Evolutionary conservation across 306 rosid species (phyloP).

Genomic region (Fragaria ananassa): DNA sequence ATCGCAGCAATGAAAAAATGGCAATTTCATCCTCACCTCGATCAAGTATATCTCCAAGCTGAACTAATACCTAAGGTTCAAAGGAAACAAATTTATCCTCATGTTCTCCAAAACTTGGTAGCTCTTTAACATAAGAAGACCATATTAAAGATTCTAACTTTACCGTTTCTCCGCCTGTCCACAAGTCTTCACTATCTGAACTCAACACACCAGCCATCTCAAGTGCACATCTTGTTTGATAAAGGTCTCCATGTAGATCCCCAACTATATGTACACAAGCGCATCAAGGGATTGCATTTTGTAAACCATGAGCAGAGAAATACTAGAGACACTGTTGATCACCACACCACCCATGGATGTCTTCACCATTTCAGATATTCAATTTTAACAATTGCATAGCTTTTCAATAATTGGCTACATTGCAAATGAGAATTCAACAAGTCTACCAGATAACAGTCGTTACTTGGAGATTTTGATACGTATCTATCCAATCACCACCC

Average conservation of each 20-base stretch:
- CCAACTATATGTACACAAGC: conserved; percentile 55
- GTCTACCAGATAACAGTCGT: background rate
- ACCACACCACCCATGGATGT: background rate
- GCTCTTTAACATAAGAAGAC: background rate
- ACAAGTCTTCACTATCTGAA: conserved; percentile 61
- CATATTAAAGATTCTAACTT: background rate
- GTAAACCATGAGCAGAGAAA: background rate
- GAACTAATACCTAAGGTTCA: conserved; percentile 66
- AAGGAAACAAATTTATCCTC: conserved; percentile 1
- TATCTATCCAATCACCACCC: background rate
- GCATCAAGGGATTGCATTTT: background rate
- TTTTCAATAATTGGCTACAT: background rate
- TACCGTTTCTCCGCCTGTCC: conserved; percentile 94
- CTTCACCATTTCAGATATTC: background rate
- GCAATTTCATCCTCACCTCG: conserved; percentile 97
- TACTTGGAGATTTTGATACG: too few species aligned
- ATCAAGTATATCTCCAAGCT: conserved; percentile 93
- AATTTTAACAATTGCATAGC: background rate
- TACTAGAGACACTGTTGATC: background rate
- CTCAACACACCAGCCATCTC: conserved; percentile 91
- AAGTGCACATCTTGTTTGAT: conserved; percentile 76
- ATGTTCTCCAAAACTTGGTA: background rate
- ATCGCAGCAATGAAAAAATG: conserved; percentile 76
- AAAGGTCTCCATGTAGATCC: conserved; percentile 93
- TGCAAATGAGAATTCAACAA: background rate